phyloP scores from a whole-genome alignment of 192 early-diverging fungal species.

The Funneliformis mosseae region DNA sequence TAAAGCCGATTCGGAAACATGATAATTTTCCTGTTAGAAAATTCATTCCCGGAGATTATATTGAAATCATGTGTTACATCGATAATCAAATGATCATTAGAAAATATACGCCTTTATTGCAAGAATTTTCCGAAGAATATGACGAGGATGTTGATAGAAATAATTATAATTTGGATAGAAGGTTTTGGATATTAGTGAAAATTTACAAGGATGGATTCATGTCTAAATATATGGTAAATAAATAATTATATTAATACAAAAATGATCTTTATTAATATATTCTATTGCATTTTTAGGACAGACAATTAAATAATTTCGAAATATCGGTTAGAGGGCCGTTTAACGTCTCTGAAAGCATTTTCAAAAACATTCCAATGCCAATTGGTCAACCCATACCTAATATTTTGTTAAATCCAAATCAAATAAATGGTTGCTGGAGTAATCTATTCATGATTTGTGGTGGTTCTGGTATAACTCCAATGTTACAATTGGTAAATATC shows the following conservation, averaged over 20 bases:
- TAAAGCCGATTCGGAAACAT: background rate
- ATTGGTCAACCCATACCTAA: background rate
- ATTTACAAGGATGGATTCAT: conserved; percentile 12
- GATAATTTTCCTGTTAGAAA: background rate
- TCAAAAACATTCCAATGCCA: too few species aligned
- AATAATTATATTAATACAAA: background rate
- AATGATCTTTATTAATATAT: background rate
- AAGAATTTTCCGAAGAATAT: background rate
- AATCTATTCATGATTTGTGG: conserved; percentile 79
- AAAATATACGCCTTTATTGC: conserved; percentile 2
- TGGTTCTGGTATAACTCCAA: conserved; percentile 92
- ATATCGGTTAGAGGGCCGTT: conserved; percentile 29
- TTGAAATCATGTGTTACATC: conserved; percentile 22
- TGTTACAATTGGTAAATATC: conserved; percentile 63
- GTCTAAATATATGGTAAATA: conserved; percentile 9
- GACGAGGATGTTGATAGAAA: background rate
- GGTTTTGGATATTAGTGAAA: conserved; percentile 17
- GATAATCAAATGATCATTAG: conserved; percentile 11
- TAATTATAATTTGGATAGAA: background rate
- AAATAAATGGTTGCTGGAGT: conserved; percentile 18
- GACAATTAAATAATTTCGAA: conserved; percentile 20
- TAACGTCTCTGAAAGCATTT: conserved; percentile 12
- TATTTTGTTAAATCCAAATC: conserved; percentile 22
- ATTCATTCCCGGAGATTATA: conserved; percentile 30
- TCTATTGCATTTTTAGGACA: conserved; percentile 9